A percentile compares a stretch with the other conserved stretches of the same genome.
Conservation (phyloP, 31 red algal species). For the Endocladia muricata region DNA sequence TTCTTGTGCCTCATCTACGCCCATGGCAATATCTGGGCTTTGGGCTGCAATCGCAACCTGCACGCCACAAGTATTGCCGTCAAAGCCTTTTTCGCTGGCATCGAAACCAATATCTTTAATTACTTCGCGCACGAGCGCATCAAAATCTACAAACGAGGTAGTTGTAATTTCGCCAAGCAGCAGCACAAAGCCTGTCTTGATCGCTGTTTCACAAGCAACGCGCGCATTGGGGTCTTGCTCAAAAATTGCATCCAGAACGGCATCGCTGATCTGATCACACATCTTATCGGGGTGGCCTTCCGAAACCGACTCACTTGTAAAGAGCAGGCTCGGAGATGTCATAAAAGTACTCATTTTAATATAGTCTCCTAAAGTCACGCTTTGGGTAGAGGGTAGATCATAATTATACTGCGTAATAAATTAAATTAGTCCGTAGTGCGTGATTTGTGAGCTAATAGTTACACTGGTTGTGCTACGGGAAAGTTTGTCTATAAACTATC, state of each 20-base stretch:
- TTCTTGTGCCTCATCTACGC: slow-evolving; percentile 89
- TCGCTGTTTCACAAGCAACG: slow-evolving; percentile 96
- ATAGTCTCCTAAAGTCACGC: too few species aligned
- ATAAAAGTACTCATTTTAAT: too few species aligned
- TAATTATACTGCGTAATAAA: too few species aligned
- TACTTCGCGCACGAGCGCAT: slow-evolving; percentile 76
- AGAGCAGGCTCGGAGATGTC: slow-evolving; percentile 61
- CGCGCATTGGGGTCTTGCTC: slow-evolving; percentile 79
- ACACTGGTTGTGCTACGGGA: too few species aligned
- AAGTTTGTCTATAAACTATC: too few species aligned
- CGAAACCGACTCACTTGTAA: slow-evolving; percentile 98
- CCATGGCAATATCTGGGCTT: slow-evolving; percentile 90
- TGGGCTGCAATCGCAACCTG: slow-evolving; percentile 82
- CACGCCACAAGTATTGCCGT: slow-evolving; percentile 91
- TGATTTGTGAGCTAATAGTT: too few species aligned
- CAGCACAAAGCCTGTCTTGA: slow-evolving; percentile 94
- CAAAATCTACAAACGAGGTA: slow-evolving; percentile 88
- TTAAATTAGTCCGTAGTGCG: too few species aligned
- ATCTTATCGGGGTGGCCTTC: slow-evolving; percentile 99
- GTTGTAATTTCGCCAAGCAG: slow-evolving; percentile 96
- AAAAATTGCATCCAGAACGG: slow-evolving; percentile 93
- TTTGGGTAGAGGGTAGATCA: too few species aligned
- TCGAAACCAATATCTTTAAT: slow-evolving; percentile 97
- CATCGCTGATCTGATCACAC: slow-evolving; percentile 96
- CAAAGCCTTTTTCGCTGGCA: slow-evolving; percentile 89